phyloP scores from a whole-genome alignment of 805 yeast species.

The Kluyveromyces siamensis region DNA sequence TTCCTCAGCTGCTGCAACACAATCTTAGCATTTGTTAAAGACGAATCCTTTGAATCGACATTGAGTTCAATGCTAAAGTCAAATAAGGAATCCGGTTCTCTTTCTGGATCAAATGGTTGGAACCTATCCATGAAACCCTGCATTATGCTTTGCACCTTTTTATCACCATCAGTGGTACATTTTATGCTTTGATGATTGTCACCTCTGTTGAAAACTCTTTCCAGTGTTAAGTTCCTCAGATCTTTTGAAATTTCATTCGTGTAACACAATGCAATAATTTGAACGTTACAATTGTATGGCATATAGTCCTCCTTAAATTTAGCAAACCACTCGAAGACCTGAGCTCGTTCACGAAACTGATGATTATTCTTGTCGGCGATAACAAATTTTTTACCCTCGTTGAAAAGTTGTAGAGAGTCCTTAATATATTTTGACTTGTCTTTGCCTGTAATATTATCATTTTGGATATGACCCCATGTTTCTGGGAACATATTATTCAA shows the following conservation, averaged over 20 bases:
- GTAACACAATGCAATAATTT: constrained; percentile 64
- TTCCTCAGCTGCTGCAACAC: constrained; percentile 34
- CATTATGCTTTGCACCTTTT: constrained; percentile 54
- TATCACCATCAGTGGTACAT: constrained; percentile 36
- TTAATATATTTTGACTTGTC: constrained; percentile 43
- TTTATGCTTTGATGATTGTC: constrained; percentile 84
- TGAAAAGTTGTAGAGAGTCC: constrained; percentile 34
- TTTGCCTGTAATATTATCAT: constrained; percentile 55
- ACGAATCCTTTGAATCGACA: constrained; percentile 34
- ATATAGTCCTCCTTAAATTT: constrained; percentile 36
- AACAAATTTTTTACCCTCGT: constrained; percentile 37
- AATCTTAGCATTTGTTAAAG: constrained; percentile 39
- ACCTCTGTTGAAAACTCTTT: constrained; percentile 62
- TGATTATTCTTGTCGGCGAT: constrained; percentile 82
- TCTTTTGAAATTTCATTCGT: constrained; percentile 30
- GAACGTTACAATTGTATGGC: constrained; percentile 36
- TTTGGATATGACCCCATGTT: constrained; percentile 68
- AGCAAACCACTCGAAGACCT: constrained; percentile 47
- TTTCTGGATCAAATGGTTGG: constrained; percentile 42
- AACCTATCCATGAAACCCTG: constrained; percentile 62
- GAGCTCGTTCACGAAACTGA: constrained; percentile 55
- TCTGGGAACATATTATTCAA: constrained; percentile 43
- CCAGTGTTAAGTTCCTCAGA: constrained; percentile 44
- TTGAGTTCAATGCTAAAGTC: constrained; percentile 55
- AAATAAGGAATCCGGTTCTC: constrained; percentile 57